Evolutionary conservation across 2,329 filamentous ascomycete species (phyloP).

Genomic region (Macrophomina phaseolina): DNA sequence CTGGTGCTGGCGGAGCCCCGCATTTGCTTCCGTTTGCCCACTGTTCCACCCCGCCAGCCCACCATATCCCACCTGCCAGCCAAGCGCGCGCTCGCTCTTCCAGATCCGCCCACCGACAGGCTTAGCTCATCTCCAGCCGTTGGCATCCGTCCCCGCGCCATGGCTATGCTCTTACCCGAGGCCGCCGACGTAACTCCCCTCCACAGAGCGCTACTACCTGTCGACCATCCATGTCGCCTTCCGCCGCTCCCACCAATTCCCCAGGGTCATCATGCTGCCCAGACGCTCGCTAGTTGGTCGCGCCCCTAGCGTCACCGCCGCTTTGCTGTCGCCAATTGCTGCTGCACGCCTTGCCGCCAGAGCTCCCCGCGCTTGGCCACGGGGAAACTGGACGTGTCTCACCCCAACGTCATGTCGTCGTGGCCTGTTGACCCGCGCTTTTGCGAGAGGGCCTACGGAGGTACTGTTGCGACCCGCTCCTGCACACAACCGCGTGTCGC

Average conservation of each 20-base stretch:
- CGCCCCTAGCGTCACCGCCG: not conserved
- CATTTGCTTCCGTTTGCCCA: not conserved
- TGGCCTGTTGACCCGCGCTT: slow-evolving; percentile 41
- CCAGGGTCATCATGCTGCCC: slow-evolving; percentile 8
- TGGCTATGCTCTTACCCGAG: slow-evolving; percentile 7
- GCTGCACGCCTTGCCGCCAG: not conserved
- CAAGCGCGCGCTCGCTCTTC: too few relatives aligned
- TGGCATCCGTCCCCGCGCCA: slow-evolving; percentile 1
- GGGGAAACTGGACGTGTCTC: not conserved
- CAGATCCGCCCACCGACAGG: not conserved
- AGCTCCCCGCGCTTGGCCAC: not conserved
- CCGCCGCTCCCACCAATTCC: not conserved
- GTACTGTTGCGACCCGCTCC: slow-evolving; percentile 32
- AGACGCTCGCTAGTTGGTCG: not conserved
- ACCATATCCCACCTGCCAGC: not conserved
- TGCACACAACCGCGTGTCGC: not conserved
- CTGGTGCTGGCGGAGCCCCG: not conserved
- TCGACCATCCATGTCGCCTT: slow-evolving; percentile 11
- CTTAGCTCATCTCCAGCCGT: not conserved
- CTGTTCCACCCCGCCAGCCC: not conserved
- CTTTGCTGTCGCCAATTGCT: not conserved
- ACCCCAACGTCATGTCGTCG: slow-evolving; percentile 5
- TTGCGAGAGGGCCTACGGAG: slow-evolving; percentile 41
- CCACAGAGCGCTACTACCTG: not conserved
- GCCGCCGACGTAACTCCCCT: slow-evolving; percentile 2